Conservation (phyloP, 192 early-diverging fungal species). For the Phlyctochytrium arcticum region DNA sequence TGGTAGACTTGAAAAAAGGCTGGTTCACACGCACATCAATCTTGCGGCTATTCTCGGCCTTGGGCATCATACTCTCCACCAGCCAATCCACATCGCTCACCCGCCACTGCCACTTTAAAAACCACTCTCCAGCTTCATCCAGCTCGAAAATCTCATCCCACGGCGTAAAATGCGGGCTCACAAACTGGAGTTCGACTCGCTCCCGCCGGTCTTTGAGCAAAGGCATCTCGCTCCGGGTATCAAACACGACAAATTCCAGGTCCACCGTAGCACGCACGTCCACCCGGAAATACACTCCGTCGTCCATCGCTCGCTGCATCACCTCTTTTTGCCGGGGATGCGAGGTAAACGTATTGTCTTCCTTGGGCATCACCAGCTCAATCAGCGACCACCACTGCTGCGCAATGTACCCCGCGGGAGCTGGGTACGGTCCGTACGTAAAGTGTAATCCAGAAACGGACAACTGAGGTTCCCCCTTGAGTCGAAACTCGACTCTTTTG, state of each 20-base stretch:
- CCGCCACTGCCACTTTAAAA: slow-evolving; percentile 39
- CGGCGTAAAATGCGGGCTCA: slow-evolving; percentile 47
- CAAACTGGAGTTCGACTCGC: slow-evolving; percentile 37
- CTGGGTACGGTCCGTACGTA: slow-evolving; percentile 43
- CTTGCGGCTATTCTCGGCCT: neutral
- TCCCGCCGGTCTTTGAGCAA: slow-evolving; percentile 33
- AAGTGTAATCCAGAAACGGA: slow-evolving; percentile 32
- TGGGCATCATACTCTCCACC: slow-evolving; percentile 20
- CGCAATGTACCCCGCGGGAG: slow-evolving; percentile 30
- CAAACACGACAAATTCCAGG: slow-evolving; percentile 32
- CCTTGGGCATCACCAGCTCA: slow-evolving; percentile 32
- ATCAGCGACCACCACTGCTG: slow-evolving; percentile 43
- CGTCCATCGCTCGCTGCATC: slow-evolving; percentile 34
- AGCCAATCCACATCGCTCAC: slow-evolving; percentile 31
- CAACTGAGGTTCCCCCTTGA: slow-evolving; percentile 11
- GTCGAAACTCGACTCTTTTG: neutral
- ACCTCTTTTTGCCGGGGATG: slow-evolving; percentile 35
- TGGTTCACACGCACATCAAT: slow-evolving; percentile 9
- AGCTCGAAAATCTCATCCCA: slow-evolving; percentile 47
- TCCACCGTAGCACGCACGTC: slow-evolving; percentile 23
- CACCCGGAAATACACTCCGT: slow-evolving; percentile 33
- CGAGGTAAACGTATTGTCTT: slow-evolving; percentile 16
- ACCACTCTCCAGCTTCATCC: slow-evolving; percentile 18
- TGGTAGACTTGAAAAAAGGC: too few species aligned
- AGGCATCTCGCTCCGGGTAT: slow-evolving; percentile 30